Evolutionary conservation across 257 asterid species (phyloP), one percentile per base, ranked within the genome.

Genomic region (Solanum megistacrolobum): DNA sequence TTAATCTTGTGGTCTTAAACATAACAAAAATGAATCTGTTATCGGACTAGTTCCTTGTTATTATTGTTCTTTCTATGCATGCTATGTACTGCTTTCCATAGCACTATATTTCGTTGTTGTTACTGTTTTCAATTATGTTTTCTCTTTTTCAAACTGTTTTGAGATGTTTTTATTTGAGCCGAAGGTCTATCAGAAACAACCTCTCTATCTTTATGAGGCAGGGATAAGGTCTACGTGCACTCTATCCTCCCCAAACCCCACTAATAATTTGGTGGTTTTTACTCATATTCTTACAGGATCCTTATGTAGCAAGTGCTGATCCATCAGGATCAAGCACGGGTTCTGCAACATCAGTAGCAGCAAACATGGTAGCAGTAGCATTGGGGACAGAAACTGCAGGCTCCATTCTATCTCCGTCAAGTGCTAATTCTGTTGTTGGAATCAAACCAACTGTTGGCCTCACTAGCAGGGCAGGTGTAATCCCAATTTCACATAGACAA

Each of bases 241-340:
- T 36, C 41, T 36, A 36, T 0, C 10, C 41, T 36, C 41, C 41
- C 3, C 9, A 36, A 0, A 36, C 0, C 9, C 39, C 9, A 36
- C 3, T 36, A 36, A 73, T 29, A 3, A n/a, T n/a, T n/a, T n/a
- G n/a, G n/a, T n/a, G n/a, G n/a, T n/a, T 72, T 71, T 32, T 3
- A 23, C 31, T 76, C 65, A 79, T 43, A 1, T 20, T 27, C 7
- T 86, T 89, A 90, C 90, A 95, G 98, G 94, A 95, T 87, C 98
- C 98, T 2, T 94, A 93, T 85, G 87, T 88, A 20, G 58, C 87
- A 7, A 83, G 93, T 10, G 93, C 92, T 35, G 88, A 88, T 11
- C 93, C 94, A 0, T 92, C 94, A 34, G 96, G 97, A 34, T 95
- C 96, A 20, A 94, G 97, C 92, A 93, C 94, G 16, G 97, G 98